Percentiles rank a stretch among this genome's conserved stretches.
Evolutionary conservation across 495 filamentous ascomycete species (phyloP).

Genomic region (Xylaria nigripes): DNA sequence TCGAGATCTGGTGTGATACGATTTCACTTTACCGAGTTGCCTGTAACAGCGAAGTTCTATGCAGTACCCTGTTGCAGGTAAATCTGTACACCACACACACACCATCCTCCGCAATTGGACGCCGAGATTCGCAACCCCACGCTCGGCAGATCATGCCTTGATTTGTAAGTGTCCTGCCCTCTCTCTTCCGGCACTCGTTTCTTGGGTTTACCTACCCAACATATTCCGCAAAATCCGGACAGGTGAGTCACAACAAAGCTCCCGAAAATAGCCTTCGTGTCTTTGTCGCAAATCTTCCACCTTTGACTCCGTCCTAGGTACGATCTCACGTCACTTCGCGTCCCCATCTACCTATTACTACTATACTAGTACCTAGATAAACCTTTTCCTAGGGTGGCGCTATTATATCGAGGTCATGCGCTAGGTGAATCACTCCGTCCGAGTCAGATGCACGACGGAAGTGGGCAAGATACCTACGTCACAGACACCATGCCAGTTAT

Average conservation of each 20-base stretch:
- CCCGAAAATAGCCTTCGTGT: no score
- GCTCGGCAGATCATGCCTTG: conserved; percentile 8
- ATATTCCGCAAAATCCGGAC: no score
- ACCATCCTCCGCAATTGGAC: neutral
- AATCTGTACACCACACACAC: neutral
- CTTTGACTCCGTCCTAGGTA: no score
- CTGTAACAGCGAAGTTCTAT: no score
- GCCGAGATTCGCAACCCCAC: conserved; percentile 1
- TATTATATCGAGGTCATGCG: conserved; percentile 2
- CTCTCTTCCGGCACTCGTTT: neutral
- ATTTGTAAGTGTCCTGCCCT: neutral
- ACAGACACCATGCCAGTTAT: neutral
- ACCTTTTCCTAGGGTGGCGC: neutral
- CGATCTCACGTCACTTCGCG: no score
- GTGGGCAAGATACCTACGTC: neutral
- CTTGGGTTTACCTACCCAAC: no score
- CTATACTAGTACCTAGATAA: no score
- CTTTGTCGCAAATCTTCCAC: no score
- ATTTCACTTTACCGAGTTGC: neutral
- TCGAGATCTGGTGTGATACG: neutral
- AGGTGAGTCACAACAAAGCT: no score
- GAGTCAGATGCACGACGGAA: neutral
- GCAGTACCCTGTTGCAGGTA: neutral
- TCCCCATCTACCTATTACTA: no score
- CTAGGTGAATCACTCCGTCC: neutral